These are phyloP conservation scores for Botrytis deweyae DNA, from an alignment of 2,329 filamentous ascomycete genomes.

Conservation along the genomic window DNA sequence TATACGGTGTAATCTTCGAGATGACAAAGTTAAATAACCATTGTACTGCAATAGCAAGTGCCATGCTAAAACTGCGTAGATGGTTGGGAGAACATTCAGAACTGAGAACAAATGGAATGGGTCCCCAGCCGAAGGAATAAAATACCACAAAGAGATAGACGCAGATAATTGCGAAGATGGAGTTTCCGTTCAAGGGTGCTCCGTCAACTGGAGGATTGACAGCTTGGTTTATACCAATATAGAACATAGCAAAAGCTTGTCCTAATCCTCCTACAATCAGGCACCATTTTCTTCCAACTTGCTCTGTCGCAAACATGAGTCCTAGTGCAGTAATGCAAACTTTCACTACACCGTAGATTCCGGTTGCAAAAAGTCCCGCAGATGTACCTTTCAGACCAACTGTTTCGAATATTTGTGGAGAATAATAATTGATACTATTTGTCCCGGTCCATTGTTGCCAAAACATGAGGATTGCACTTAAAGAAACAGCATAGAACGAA, in stretches of 20 bases:
- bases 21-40: conserved; percentile 74
- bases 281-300: conserved; percentile 58
- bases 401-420: conserved; percentile 65
- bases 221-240: conserved; percentile 58
- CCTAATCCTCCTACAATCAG: conserved; percentile 57
- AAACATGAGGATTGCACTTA: conserved; percentile 51
- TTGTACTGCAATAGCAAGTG: conserved; percentile 64
- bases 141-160: conserved; percentile 69
- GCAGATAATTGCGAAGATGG: conserved; percentile 65
- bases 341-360: conserved; percentile 70
- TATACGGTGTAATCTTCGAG: conserved; percentile 43
- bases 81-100: conserved; percentile 62
- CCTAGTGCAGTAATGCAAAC: conserved; percentile 61
- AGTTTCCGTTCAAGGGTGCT: conserved; percentile 22
- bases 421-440: conserved; percentile 57
- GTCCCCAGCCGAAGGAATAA: conserved; percentile 68
- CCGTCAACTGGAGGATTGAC: conserved; percentile 48
- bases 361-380: conserved; percentile 65
- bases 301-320: conserved; percentile 63
- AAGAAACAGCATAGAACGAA: conserved; percentile 42
- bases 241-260: conserved; percentile 61
- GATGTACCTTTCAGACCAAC: conserved; percentile 59
- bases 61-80: conserved; percentile 51
- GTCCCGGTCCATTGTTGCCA: conserved; percentile 67
- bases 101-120: conserved; percentile 69